Evolutionary conservation across 2,329 filamentous ascomycete species (phyloP), one percentile per base, ranked within the genome.

Genomic region (Botrytis byssoidea): DNA sequence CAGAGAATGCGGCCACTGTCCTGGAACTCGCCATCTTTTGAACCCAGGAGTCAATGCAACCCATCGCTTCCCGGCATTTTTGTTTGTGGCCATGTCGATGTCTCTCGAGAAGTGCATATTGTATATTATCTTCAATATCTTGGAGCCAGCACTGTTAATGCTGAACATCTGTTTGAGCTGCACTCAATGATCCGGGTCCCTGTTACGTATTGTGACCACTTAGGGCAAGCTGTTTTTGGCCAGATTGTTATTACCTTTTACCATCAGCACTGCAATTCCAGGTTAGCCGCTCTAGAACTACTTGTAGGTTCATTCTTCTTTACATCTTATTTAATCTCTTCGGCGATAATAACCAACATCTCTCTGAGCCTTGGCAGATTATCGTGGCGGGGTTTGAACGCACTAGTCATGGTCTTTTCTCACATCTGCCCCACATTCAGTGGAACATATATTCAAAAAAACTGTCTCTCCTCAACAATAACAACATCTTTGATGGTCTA

Each of bases 401-500:
- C n/a, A 12, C 9, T 37, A 8, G 16, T 18, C 65, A 51, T 37
- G 9, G 51, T 25, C 1, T 29, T 55, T 10, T 40, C 35, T 3
- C 1, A 14, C 16, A 42, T 55, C 8, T 40, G 25, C 65, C 25
- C 25, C 35, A 57, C 16, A n/a, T 1, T 0, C 4, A 22, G 25
- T 25, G 25, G 25, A 29, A 8, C 2, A 55, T 55, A 55, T 68
- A 12, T 14, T 22, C 0, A 1, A 29, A 55, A 40, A 40, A 2
- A n/a, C n/a, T n/a, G n/a, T n/a, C n/a, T n/a, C n/a, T 0, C 25
- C 4, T 22, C 46, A 68, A 42, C 46, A 55, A 51, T 16, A 37
- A 55, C 16, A 29, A n/a, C 46, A n/a, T 72, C 71, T 72, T 69
- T 72, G 77, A 81, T 81, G 79, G 79, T 81, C 79, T 81, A 80